Evolutionary conservation across 2,329 filamentous ascomycete genomes (phyloP), one percentile per base, ranked within the genome.

Genomic region (Phyllachora maydis): DNA sequence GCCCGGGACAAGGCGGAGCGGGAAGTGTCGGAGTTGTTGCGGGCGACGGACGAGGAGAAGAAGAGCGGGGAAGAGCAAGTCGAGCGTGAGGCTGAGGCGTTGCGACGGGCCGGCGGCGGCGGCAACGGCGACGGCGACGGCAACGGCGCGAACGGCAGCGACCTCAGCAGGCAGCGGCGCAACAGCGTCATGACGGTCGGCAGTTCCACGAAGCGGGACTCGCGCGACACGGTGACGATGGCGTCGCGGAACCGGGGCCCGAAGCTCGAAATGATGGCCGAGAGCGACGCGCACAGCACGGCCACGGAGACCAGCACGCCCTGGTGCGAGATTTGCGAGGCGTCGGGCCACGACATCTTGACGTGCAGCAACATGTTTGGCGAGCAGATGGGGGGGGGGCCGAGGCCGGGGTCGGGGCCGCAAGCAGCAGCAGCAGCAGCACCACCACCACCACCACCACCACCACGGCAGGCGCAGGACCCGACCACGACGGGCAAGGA

Each of bases 311-410:
- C 60, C 36, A 76, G 68, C 42, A 65, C 60, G 10, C 60, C 83
- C 31, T 91, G 78, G 76, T 95, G 85, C 48, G 88, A 95, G 50
- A 88, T 95, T 31, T 95, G 85, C 50, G 83, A 93, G 52, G 78
- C 77, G 16, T 63, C 67, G 22, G 83, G 85, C 10, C 85, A 95
- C 41, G 85, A 95, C 38, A 92, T 95, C 30, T 56, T 95, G 27
- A 90, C 78, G 12, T 95, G 85, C 57, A 82, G 77, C 25, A 85
- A 81, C 45, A 88, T 92, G 71, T 85, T 78, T 45, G 69, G 61
- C 3, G 6, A 17, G 16, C 16, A 17, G 16, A n/a, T n/a, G n/a
- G n/a, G n/a, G n/a, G 35, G 35, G 18, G 38, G 35, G 20, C 37
- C 37, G 21, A 33, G 28, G 25, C 37, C 36, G 22, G 18, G 24